phyloP scores from a whole-genome alignment of 2,329 filamentous ascomycete species.

The Pezicula carpinea region DNA sequence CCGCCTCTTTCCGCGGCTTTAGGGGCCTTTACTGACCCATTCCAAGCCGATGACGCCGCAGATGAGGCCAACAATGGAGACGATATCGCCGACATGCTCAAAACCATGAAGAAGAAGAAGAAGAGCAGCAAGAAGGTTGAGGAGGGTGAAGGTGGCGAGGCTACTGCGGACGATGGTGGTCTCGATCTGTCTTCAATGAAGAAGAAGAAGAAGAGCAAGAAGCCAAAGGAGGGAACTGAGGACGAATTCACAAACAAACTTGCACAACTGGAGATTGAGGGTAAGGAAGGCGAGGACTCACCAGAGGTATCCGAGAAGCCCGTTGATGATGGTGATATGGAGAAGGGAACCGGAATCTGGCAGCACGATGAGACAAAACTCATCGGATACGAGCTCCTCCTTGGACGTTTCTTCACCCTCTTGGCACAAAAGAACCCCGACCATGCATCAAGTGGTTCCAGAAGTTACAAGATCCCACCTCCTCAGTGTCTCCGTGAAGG shows the following conservation, averaged over 20 bases:
- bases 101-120: slow-evolving; percentile 77
- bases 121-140: slow-evolving; percentile 72
- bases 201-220: slow-evolving; percentile 33
- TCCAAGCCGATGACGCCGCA: slow-evolving; percentile 31
- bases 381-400: slow-evolving; percentile 80
- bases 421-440: slow-evolving; percentile 96
- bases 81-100: slow-evolving; percentile 64
- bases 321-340: slow-evolving; percentile 29
- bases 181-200: slow-evolving; percentile 36
- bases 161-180: slow-evolving; percentile 40
- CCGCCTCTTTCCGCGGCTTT: slow-evolving; percentile 50
- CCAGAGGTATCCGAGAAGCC: slow-evolving; percentile 16
- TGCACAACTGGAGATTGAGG: slow-evolving; percentile 28
- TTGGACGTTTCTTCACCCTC: slow-evolving; percentile 90
- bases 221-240: slow-evolving; percentile 28
- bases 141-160: slow-evolving; percentile 50
- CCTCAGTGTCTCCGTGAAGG: slow-evolving; percentile 99
- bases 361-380: slow-evolving; percentile 33
- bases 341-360: slow-evolving; percentile 33
- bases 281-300: slow-evolving; percentile 22
- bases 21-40: slow-evolving; percentile 48
- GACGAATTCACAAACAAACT: slow-evolving; percentile 30
- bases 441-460: slow-evolving; percentile 79
- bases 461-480: slow-evolving; percentile 98
- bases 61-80: slow-evolving; percentile 34